Conservation (phyloP, 1,139 yeast species). For the Taphrina flavorubra region DNA sequence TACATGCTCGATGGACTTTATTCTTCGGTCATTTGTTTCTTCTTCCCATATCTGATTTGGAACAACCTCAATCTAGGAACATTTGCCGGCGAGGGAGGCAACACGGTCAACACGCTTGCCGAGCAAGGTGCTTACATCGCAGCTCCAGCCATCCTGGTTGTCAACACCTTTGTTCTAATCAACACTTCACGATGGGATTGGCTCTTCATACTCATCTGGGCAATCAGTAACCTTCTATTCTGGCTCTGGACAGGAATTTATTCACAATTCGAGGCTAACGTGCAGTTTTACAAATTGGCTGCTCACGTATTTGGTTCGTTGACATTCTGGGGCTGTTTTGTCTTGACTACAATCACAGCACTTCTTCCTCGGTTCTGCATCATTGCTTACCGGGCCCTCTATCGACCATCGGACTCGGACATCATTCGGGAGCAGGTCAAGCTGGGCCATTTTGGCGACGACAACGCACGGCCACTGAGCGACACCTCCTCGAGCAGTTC, state of each 20-base stretch:
- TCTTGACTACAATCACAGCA: constrained; percentile 73
- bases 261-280: constrained; percentile 66
- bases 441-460: constrained; percentile 33
- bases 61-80: constrained; percentile 64
- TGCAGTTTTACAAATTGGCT: constrained; percentile 78
- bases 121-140: constrained; percentile 84
- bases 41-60: constrained; percentile 79
- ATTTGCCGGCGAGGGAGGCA: constrained; percentile 58
- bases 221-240: constrained; percentile 68
- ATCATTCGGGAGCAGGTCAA: constrained; percentile 70
- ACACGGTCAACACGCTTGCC: constrained; percentile 77
- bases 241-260: constrained; percentile 84
- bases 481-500: constrained; percentile 21
- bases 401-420: constrained; percentile 79
- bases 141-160: constrained; percentile 75
- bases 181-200: constrained; percentile 97
- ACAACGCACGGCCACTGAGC: constrained; percentile 9
- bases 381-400: constrained; percentile 67
- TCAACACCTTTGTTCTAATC: constrained; percentile 76
- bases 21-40: constrained; percentile 83
- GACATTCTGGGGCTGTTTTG: constrained; percentile 80
- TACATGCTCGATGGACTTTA: constrained; percentile 88
- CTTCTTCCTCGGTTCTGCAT: constrained; percentile 75
- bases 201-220: constrained; percentile 68
- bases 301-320: constrained; percentile 72